Evolutionary conservation across 1,284 basidiomycete genomes (phyloP).

Genomic region (Acaromyces ingoldii): DNA sequence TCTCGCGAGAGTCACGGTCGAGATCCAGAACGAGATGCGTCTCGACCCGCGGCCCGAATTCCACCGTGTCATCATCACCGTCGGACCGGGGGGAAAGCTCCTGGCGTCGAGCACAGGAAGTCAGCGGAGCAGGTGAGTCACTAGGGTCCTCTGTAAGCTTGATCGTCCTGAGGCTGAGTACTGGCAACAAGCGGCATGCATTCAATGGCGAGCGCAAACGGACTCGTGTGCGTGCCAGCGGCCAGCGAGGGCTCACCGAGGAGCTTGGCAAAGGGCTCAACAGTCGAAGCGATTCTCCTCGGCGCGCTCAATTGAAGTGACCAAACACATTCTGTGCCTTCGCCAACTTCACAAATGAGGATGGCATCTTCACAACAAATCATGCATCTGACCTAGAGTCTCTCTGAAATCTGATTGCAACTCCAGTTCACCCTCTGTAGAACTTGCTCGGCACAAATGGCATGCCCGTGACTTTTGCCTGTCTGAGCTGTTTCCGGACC

Average conservation of each 20-base stretch:
- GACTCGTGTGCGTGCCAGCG: constrained; percentile 32
- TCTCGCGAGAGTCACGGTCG: constrained; percentile 59
- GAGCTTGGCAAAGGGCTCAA: background rate
- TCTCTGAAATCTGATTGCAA: no score
- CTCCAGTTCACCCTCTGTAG: constrained; percentile 43
- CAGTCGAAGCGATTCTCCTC: background rate
- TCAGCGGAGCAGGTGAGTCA: constrained; percentile 31
- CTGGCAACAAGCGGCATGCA: constrained; percentile 31
- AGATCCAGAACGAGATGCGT: constrained; percentile 62
- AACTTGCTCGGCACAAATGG: constrained; percentile 63
- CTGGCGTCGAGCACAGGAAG: constrained; percentile 59
- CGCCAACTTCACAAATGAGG: no score
- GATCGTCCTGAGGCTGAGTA: background rate
- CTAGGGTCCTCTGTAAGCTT: background rate
- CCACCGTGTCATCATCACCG: constrained; percentile 66
- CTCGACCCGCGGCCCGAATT: constrained; percentile 74
- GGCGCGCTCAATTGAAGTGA: background rate
- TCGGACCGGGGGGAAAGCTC: constrained; percentile 54
- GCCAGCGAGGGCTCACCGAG: background rate
- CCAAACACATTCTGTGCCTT: no score
- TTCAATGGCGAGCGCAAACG: constrained; percentile 43
- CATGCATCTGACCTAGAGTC: no score
- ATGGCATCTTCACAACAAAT: no score
- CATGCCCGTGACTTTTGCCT: constrained; percentile 69
- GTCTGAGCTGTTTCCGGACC: constrained; percentile 68